Evolutionary conservation across 225 moss, liverwort and hornwort genomes (phyloP), one percentile per base, ranked within the genome.

Genomic region (Marchantia paleacea): DNA sequence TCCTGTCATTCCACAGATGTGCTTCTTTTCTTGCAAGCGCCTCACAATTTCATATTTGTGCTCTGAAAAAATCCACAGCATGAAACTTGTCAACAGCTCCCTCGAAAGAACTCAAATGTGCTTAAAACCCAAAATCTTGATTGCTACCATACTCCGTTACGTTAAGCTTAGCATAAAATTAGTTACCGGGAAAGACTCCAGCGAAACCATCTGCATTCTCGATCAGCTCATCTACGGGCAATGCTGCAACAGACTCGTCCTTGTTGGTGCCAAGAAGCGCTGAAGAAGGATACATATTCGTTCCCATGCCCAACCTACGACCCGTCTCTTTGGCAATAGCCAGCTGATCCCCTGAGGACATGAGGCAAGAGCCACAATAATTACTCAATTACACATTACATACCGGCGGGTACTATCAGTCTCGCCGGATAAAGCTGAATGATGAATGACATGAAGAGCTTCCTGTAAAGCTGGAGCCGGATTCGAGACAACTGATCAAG

Each of bases 291-390:
- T 86, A 86, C 86, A 86, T 86, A 55, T 86, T 86, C 15, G 78
- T 81, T 13, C 86, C 86, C 86, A 86, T 86, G 24, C 86, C 86
- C 28, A 86, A 63, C 10, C 86, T 84, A 77, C 87, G 81, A n/a
- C 87, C 87, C 13, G 87, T 87, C 75, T 87, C 87, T 81, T 87
- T 87, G 25, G 87, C 87, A 52, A 87, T 87, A 8, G 87, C 84
- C 71, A 87, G 48, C 62, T 84, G 87, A 52, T 80, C 83, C 67
- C 85, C 85, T 85, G 78, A 19, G 14, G 57, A 57, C 13, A 57
- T 57, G 13, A 57, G 57, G 19, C 19, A 57, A 57, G 57, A 57
- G 24, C 66, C 18, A 66, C 2, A 12, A 52, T 15, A 49, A 39
- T 3, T 22, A 75, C 24, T n/a, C 22, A 18, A n/a, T 0, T 18